Percentiles rank a stretch among this genome's conserved stretches.
Evolutionary conservation across 1,139 yeast genomes (phyloP).

Genomic region (Candida anutae): DNA sequence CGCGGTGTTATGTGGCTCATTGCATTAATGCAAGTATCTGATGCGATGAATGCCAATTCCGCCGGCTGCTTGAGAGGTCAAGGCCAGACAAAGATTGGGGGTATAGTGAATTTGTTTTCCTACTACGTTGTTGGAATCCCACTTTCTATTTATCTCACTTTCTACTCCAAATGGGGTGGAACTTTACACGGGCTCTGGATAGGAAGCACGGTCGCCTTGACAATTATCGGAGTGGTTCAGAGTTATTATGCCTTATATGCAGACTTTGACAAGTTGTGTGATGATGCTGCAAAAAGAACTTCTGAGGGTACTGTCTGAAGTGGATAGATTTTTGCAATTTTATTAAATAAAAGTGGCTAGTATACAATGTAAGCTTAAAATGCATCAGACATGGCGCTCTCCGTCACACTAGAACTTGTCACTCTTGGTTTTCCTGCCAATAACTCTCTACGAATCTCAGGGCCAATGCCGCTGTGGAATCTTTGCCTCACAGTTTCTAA

Average conservation of each 20-base stretch:
- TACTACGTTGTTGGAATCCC: slow-evolving; percentile 51
- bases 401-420: slow-evolving; percentile 17
- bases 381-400: slow-evolving; percentile 34
- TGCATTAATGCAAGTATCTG: slow-evolving; percentile 50
- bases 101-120: slow-evolving; percentile 44
- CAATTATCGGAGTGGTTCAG: slow-evolving; percentile 47
- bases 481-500: slow-evolving; percentile 88
- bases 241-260: slow-evolving; percentile 35
- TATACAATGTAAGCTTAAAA: slow-evolving; percentile 13
- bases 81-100: slow-evolving; percentile 53
- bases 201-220: slow-evolving; percentile 44
- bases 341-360: slow-evolving; percentile 1
- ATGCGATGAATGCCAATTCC: slow-evolving; percentile 50
- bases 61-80: slow-evolving; percentile 58
- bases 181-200: slow-evolving; percentile 47
- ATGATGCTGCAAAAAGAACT: slow-evolving; percentile 35
- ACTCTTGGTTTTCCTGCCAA: slow-evolving; percentile 64
- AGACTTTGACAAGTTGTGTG: slow-evolving; percentile 31
- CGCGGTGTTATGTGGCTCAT: slow-evolving; percentile 43
- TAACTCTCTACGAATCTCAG: slow-evolving; percentile 90
- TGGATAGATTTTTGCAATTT: background rate
- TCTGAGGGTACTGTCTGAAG: slow-evolving; percentile 6
- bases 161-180: slow-evolving; percentile 37
- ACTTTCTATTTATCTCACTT: slow-evolving; percentile 39
- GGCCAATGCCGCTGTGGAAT: slow-evolving; percentile 82